Conservation (phyloP, 176 grass and related monocot species). For the Eremochloa ophiuroides region DNA sequence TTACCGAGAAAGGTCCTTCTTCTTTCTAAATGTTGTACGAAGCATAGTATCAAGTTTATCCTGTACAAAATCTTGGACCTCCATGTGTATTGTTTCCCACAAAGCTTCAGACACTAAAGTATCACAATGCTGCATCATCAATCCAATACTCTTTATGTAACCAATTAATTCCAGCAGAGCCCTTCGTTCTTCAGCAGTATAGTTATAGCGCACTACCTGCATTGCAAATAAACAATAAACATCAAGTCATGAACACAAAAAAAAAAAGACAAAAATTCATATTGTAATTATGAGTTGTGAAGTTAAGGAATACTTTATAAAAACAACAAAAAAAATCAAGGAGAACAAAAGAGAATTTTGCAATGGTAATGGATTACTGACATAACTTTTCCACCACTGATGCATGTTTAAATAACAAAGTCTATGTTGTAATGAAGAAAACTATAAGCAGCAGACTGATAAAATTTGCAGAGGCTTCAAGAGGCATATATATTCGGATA, state of each 20-base stretch:
- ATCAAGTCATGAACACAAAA: slow-evolving; percentile 22
- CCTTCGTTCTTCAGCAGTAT: slow-evolving; percentile 89
- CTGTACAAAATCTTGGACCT: slow-evolving; percentile 99
- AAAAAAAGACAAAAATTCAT: background rate
- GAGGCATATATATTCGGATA: background rate
- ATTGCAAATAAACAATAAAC: slow-evolving; percentile 21
- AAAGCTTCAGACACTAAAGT: slow-evolving; percentile 95
- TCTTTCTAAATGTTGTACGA: slow-evolving; percentile 95
- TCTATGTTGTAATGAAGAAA: slow-evolving; percentile 11
- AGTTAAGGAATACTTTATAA: background rate
- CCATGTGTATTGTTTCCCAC: slow-evolving; percentile 99
- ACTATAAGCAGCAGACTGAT: background rate
- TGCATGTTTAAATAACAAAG: slow-evolving; percentile 12
- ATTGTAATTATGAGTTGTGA: slow-evolving; percentile 3
- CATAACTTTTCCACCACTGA: slow-evolving; percentile 9
- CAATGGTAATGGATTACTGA: background rate
- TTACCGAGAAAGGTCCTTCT: slow-evolving; percentile 96
- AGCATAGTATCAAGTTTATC: slow-evolving; percentile 95
- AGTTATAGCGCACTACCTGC: slow-evolving; percentile 93
- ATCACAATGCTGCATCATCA: slow-evolving; percentile 94
- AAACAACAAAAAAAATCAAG: background rate
- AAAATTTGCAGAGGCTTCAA: background rate
- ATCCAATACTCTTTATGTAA: slow-evolving; percentile 92
- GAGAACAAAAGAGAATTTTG: background rate
- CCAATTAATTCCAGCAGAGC: slow-evolving; percentile 88